Evolutionary conservation across 2,329 filamentous ascomycete genomes (phyloP), one percentile per base, ranked within the genome.

Genomic region (Phoma sp.): DNA sequence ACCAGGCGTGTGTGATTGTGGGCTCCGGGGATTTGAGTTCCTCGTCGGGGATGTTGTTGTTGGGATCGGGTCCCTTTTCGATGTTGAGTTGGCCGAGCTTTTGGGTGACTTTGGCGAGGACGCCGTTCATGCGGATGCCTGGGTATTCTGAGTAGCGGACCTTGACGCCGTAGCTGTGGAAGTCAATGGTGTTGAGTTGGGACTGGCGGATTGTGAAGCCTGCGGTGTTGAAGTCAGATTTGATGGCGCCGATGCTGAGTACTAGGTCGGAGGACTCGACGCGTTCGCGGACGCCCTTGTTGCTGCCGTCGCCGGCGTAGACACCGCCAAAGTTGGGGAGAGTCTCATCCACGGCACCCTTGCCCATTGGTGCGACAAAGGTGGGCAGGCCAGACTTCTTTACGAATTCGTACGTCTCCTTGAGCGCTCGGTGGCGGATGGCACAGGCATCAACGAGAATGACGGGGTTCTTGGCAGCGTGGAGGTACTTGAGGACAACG

Each of bases 311-410:
- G n/a, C 92, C 92, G 7, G 89, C 89, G 72, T 96, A 96, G 5
- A 96, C 90, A 59, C 92, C 92, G 18, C 90, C 90, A 63, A 89
- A 96, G 67, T 85, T 89, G n/a, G 83, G 79, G 39, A 89, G 82
- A 2, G 83, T 84, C 74, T 96, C 92, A 66, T 95, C 84, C 39
- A 96, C 84, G 17, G 90, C 89, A 15, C 91, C 85, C 77, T 96
- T 96, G 39, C 92, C 92, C 89, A 96, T 96, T 2, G 92, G 91
- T 0, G 91, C 89, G n/a, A 93, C 90, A 65, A 95, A 96, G 0
- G 90, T 88, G 4, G 92, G 92, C 7, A 96, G 79, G 4, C 85
- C 81, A 1, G 90, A 90, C 74, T 88, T 90, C 56, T 87, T 80
- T 45, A 96, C 79, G 14, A 96, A 79, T 7, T 84, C 83, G 62